These are phyloP conservation scores for Debaryomyces udenii DNA, from an alignment of 1,139 yeast species.

Conservation along the genomic window DNA sequence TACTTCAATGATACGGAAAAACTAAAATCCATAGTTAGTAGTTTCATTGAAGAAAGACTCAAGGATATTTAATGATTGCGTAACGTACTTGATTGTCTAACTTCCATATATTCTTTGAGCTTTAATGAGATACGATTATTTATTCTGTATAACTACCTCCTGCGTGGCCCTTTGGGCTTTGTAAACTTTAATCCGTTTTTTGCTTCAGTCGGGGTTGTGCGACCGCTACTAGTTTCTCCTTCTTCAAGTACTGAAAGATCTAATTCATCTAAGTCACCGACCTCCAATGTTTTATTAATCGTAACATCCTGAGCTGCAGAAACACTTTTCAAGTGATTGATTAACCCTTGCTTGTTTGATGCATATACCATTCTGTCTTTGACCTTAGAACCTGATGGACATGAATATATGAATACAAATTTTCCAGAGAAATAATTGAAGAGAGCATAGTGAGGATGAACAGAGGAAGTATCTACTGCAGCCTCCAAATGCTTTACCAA, in stretches of 20 bases:
- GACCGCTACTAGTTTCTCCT: conserved; percentile 17
- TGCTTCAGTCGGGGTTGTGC: conserved; percentile 17
- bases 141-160: conserved; percentile 29
- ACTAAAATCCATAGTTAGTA: conserved; percentile 27
- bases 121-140: conserved; percentile 3
- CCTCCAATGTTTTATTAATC: conserved; percentile 54
- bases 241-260: conserved; percentile 43
- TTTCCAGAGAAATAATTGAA: conserved; percentile 39
- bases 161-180: conserved; percentile 61
- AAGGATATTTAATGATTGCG: background rate
- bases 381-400: conserved; percentile 89
- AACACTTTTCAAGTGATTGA: conserved; percentile 48
- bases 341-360: conserved; percentile 71
- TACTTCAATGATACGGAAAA: conserved; percentile 23
- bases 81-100: too few species aligned
- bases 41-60: conserved; percentile 25
- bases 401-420: conserved; percentile 71
- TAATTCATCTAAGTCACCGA: conserved; percentile 70
- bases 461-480: conserved; percentile 13
- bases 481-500: conserved; percentile 27
- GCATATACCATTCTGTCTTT: conserved; percentile 94
- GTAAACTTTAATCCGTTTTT: conserved; percentile 38
- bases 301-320: conserved; percentile 25
- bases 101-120: too few species aligned
- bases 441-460: conserved; percentile 58